Evolutionary conservation across 257 asterid genomes (phyloP).

Genomic region (Pogostemon cablin): DNA sequence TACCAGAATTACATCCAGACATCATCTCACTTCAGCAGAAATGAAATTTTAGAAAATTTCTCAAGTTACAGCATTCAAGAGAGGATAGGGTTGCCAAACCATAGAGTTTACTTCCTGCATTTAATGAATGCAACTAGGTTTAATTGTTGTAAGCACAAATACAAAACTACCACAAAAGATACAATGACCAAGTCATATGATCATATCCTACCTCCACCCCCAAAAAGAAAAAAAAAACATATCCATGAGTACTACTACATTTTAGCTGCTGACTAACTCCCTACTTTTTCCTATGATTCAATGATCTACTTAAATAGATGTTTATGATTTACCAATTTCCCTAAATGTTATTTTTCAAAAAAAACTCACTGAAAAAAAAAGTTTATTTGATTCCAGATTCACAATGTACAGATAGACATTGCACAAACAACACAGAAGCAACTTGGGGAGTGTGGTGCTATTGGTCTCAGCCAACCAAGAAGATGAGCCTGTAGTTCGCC

Average conservation of each 20-base stretch:
- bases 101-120: not conserved
- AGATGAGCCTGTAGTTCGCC: conserved; percentile 1
- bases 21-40: not conserved
- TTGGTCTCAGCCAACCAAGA: not conserved
- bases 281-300: not conserved
- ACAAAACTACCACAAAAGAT: not conserved
- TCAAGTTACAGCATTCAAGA: not conserved
- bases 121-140: not conserved
- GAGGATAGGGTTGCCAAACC: not conserved
- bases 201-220: not conserved
- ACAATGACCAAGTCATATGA: not conserved
- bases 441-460: not conserved
- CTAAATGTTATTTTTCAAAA: not conserved
- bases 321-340: not conserved
- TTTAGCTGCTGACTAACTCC: conserved; percentile 12
- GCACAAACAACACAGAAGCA: not conserved
- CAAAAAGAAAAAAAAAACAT: not conserved
- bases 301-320: not conserved
- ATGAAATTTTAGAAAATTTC: not conserved
- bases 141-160: not conserved
- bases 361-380: not conserved
- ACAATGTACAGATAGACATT: not conserved
- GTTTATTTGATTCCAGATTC: not conserved
- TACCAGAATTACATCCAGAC: not conserved
- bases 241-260: not conserved